These are phyloP conservation scores for Schizopora paradoxa DNA, from an alignment of 1,284 basidiomycete genomes.

Conservation along the genomic window DNA sequence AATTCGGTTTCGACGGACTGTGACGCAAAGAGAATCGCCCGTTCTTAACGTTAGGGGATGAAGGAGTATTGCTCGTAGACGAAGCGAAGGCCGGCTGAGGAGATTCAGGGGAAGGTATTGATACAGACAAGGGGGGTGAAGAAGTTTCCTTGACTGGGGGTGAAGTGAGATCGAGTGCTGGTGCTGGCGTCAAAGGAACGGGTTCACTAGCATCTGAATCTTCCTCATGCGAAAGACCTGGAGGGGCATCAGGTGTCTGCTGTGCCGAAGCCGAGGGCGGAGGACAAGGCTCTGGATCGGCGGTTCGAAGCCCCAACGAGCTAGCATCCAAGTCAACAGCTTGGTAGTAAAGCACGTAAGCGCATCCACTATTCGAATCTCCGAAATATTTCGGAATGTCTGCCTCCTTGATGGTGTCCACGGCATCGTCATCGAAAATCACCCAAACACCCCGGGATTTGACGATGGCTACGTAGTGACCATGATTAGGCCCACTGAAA, in stretches of 20 bases:
- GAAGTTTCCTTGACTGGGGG: constrained; percentile 20
- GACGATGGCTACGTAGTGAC: constrained; percentile 95
- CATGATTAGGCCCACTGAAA: constrained; percentile 87
- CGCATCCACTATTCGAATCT: constrained; percentile 83
- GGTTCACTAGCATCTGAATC: constrained; percentile 21
- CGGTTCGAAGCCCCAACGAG: constrained; percentile 57
- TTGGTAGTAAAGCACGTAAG: constrained; percentile 97
- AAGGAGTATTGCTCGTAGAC: constrained; percentile 5
- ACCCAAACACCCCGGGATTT: constrained; percentile 85
- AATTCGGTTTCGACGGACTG: constrained; percentile 25
- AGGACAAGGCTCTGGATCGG: constrained; percentile 20
- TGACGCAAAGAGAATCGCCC: constrained; percentile 26
- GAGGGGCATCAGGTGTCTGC: constrained; percentile 37
- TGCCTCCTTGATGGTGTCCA: constrained; percentile 80
- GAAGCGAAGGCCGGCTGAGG: neutral
- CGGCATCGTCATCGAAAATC: constrained; percentile 93
- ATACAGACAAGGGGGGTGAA: constrained; percentile 22
- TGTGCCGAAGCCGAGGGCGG: constrained; percentile 12
- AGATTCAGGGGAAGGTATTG: constrained; percentile 19
- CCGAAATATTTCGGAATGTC: constrained; percentile 96
- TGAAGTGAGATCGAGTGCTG: constrained; percentile 21
- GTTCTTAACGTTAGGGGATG: constrained; percentile 12
- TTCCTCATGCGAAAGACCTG: constrained; percentile 43
- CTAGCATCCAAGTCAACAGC: constrained; percentile 77
- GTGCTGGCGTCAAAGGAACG: constrained; percentile 31